Conservation (phyloP, 1,284 basidiomycete species). For the Cryptococcus hybrid region DNA sequence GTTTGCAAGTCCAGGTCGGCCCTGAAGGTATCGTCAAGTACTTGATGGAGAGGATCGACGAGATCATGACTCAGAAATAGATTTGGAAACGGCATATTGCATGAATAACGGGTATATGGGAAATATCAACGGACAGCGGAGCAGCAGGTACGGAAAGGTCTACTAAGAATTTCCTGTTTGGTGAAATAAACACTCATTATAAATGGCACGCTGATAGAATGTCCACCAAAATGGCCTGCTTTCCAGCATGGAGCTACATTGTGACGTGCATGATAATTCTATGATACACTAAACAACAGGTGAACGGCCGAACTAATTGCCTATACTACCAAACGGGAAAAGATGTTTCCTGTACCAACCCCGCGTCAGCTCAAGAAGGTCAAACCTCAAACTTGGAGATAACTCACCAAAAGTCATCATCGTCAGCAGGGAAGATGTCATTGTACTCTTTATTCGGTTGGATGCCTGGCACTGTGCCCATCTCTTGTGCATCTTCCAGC, state of each 20-base stretch:
- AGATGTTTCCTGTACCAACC: constrained; percentile 16
- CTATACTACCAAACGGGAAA: constrained; percentile 8
- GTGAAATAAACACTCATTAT: too few relatives aligned
- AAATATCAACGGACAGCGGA: too few relatives aligned
- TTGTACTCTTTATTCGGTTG: constrained; percentile 1
- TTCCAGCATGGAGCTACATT: too few relatives aligned
- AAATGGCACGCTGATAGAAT: too few relatives aligned
- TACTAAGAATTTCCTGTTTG: too few relatives aligned
- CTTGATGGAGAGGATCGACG: constrained; percentile 42
- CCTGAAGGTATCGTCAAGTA: constrained; percentile 44
- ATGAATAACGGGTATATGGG: too few relatives aligned
- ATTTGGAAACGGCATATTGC: too few relatives aligned
- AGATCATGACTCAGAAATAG: constrained; percentile 28
- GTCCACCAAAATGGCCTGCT: too few relatives aligned
- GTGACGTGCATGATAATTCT: too few relatives aligned
- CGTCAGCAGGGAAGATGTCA: constrained; percentile 24
- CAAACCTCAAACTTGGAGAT: neutral
- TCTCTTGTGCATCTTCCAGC: neutral
- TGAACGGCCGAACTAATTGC: too few relatives aligned
- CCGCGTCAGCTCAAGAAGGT: neutral
- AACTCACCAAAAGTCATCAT: constrained; percentile 31
- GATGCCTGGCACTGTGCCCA: neutral
- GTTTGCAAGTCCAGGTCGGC: constrained; percentile 44
- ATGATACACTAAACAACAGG: too few relatives aligned
- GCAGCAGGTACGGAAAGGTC: too few relatives aligned